These are phyloP conservation scores for Malbranchea zuffiana DNA, from an alignment of 2,329 filamentous ascomycete genomes.

Conservation along the genomic window DNA sequence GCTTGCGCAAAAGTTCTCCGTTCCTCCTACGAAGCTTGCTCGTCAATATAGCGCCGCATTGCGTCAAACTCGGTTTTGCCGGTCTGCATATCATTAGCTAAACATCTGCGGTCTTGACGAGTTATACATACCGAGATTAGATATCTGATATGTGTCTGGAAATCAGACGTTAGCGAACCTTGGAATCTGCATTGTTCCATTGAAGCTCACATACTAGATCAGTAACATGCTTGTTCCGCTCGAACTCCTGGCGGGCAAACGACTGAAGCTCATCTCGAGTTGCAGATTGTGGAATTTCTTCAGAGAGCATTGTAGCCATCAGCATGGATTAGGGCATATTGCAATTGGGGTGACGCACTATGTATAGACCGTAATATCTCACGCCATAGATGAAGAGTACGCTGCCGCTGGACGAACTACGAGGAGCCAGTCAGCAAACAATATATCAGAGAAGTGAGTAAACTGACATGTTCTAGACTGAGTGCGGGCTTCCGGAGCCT, in stretches of 20 bases:
- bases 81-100: conserved; percentile 21
- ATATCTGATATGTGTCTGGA: conserved; percentile 34
- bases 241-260: conserved; percentile 38
- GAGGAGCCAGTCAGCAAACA: conserved; percentile 9
- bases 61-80: conserved; percentile 39
- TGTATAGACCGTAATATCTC: conserved; percentile 33
- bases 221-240: conserved; percentile 32
- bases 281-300: conserved; percentile 31
- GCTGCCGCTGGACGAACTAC: conserved; percentile 35
- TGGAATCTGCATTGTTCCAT: no score
- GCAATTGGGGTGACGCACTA: conserved; percentile 19
- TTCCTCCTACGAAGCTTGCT: conserved; percentile 24
- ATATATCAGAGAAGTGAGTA: background rate
- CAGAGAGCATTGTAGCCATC: no score
- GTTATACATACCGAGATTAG: conserved; percentile 29
- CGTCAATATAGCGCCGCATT: conserved; percentile 38
- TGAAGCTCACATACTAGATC: conserved; percentile 27
- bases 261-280: conserved; percentile 31
- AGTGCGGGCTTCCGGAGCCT: conserved; percentile 28
- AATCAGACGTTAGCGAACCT: background rate
- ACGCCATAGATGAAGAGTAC: conserved; percentile 34
- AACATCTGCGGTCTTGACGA: background rate
- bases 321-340: background rate
- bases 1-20: background rate
- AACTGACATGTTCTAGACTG: conserved; percentile 31